A percentile compares a stretch with the other conserved stretches of the same genome.
Conservation (phyloP, 2,329 filamentous ascomycete genomes). For the Cytospora piceae region DNA sequence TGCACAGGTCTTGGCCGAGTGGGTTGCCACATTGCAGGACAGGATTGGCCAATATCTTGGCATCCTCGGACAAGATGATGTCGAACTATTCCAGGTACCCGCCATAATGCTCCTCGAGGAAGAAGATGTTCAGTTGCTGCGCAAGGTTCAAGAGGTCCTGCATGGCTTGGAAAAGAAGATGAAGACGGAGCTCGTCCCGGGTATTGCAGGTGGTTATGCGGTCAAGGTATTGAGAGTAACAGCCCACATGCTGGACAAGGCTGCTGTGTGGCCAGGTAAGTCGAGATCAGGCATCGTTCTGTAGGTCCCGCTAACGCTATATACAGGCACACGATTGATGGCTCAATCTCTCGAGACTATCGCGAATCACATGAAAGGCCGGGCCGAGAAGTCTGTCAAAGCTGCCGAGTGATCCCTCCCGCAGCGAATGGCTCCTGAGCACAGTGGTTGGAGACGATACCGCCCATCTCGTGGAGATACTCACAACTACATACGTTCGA, state of each 20-base stretch:
- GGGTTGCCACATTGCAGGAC: conserved; percentile 91
- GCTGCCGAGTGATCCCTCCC: conserved; percentile 41
- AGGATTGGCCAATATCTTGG: conserved; percentile 89
- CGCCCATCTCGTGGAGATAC: not conserved
- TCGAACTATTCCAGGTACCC: conserved; percentile 79
- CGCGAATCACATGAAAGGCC: conserved; percentile 53
- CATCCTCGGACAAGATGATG: conserved; percentile 79
- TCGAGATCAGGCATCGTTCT: conserved; percentile 26
- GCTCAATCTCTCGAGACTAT: conserved; percentile 59
- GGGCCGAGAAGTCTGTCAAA: conserved; percentile 57
- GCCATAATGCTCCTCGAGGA: conserved; percentile 90
- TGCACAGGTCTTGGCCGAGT: conserved; percentile 90
- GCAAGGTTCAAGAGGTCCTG: conserved; percentile 81
- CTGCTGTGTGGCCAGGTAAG: conserved; percentile 90
- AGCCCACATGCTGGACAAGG: conserved; percentile 84
- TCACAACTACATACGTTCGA: not conserved
- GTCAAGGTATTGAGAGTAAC: conserved; percentile 83
- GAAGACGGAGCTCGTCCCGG: conserved; percentile 57
- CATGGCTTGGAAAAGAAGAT: conserved; percentile 79
- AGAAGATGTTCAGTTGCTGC: conserved; percentile 83
- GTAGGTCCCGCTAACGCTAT: not conserved
- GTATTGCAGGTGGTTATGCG: conserved; percentile 71
- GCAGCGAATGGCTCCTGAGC: not conserved
- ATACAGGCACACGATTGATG: conserved; percentile 57
- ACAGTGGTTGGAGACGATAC: not conserved